Evolutionary conservation across 1,284 basidiomycete genomes (phyloP).

Genomic region (Ustilago hordei): DNA sequence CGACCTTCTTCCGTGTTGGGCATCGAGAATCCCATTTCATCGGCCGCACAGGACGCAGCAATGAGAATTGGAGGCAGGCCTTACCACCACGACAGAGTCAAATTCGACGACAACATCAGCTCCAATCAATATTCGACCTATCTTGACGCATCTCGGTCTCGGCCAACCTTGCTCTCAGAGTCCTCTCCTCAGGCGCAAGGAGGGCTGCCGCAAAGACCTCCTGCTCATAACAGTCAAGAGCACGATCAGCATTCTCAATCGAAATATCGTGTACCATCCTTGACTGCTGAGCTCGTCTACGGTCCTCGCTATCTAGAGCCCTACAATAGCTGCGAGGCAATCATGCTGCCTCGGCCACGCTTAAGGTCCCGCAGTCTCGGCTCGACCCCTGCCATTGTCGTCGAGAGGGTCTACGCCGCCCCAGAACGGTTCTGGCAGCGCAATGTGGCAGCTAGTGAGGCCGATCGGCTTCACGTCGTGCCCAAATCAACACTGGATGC

Average conservation of each 20-base stretch:
- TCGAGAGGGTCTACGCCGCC: slow-evolving; percentile 16
- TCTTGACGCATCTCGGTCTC: background rate
- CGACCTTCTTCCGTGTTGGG: slow-evolving; percentile 5
- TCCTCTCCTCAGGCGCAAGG: background rate
- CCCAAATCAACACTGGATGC: background rate
- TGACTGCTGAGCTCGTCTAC: slow-evolving; percentile 9
- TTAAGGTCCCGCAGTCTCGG: slow-evolving; percentile 30
- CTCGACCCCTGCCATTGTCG: background rate
- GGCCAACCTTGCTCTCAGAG: background rate
- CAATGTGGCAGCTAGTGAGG: background rate
- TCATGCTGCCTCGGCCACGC: slow-evolving; percentile 32
- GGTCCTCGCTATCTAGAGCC: slow-evolving; percentile 28
- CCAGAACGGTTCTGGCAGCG: slow-evolving; percentile 34
- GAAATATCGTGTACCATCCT: background rate
- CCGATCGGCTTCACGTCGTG: background rate
- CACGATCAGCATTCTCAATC: background rate
- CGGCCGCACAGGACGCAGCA: background rate
- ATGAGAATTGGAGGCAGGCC: background rate
- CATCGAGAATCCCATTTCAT: background rate
- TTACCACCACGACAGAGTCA: background rate
- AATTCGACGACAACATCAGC: background rate
- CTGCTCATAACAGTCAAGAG: background rate
- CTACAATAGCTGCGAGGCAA: slow-evolving; percentile 31
- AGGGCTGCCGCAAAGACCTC: background rate
- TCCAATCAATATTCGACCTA: background rate